Evolutionary conservation across 2,329 filamentous ascomycete genomes (phyloP).

Genomic region (Lachnellula arida): DNA sequence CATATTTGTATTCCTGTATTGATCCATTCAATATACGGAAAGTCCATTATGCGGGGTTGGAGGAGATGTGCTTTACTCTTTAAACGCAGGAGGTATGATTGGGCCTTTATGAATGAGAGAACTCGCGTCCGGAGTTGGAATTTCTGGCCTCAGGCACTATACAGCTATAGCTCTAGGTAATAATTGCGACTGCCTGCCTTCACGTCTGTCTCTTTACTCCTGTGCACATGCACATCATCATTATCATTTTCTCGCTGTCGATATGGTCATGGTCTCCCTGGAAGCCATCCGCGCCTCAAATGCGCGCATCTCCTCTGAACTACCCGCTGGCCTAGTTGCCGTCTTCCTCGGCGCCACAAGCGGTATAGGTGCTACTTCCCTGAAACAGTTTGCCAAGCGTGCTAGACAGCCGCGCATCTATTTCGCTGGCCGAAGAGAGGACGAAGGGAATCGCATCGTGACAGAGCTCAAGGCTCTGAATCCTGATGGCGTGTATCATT

Average conservation of each 20-base stretch:
- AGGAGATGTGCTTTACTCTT: too few species aligned
- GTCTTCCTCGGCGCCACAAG: conserved; percentile 47
- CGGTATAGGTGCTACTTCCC: conserved; percentile 43
- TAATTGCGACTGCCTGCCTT: too few species aligned
- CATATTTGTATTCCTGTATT: too few species aligned
- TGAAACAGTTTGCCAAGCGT: conserved; percentile 39
- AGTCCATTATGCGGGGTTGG: too few species aligned
- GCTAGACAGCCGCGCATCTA: conserved; percentile 37
- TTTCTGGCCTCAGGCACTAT: too few species aligned
- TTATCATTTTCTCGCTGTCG: neutral
- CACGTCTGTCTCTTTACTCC: too few species aligned
- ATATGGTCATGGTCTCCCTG: conserved; percentile 10
- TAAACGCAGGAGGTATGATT: too few species aligned
- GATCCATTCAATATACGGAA: too few species aligned
- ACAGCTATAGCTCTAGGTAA: too few species aligned
- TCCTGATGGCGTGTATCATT: conserved; percentile 38
- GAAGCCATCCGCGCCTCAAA: conserved; percentile 6
- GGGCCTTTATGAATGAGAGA: too few species aligned
- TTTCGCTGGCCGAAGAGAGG: conserved; percentile 42
- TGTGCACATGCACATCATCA: too few species aligned
- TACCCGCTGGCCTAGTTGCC: conserved; percentile 38
- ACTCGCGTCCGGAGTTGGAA: too few species aligned
- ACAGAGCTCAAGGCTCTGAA: conserved; percentile 32
- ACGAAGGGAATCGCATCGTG: conserved; percentile 35
- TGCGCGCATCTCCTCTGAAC: conserved; percentile 2